Conservation (phyloP, 495 filamentous ascomycete genomes). For the Aspergillus bridgeri region DNA sequence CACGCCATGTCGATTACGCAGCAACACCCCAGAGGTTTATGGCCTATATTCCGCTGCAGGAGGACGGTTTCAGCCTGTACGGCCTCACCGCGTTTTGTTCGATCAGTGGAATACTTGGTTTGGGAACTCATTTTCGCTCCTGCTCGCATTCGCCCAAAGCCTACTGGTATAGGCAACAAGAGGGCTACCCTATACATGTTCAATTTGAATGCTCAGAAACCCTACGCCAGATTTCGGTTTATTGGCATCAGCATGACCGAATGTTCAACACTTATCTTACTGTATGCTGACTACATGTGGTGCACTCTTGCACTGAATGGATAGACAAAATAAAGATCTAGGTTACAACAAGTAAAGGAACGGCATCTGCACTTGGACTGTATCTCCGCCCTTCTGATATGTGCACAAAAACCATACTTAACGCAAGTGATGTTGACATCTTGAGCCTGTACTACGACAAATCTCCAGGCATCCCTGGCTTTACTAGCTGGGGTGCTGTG, state of each 20-base stretch:
- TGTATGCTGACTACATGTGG: neutral
- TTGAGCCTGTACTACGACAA: no score
- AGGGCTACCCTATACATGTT: constrained; percentile 5
- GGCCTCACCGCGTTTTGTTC: constrained; percentile 6
- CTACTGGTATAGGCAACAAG: constrained; percentile 7
- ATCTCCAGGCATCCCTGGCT: no score
- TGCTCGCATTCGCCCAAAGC: neutral
- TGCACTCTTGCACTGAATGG: no score
- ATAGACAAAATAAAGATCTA: no score
- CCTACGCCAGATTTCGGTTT: neutral
- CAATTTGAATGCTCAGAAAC: constrained; percentile 1
- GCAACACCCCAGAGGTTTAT: neutral
- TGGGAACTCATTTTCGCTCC: constrained; percentile 1
- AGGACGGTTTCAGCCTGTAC: neutral
- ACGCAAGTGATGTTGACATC: no score
- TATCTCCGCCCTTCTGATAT: no score
- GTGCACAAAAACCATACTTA: no score
- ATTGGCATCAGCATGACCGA: neutral
- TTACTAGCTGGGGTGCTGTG: no score
- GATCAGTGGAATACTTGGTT: neutral
- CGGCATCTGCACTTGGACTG: no score
- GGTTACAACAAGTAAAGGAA: no score
- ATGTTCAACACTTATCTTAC: neutral
- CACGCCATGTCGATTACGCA: constrained; percentile 7
- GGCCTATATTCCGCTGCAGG: neutral